Base-by-base conservation (phyloP, 2,329 filamentous ascomycete genomes). In the Chaetothyriales sp. region DNA sequence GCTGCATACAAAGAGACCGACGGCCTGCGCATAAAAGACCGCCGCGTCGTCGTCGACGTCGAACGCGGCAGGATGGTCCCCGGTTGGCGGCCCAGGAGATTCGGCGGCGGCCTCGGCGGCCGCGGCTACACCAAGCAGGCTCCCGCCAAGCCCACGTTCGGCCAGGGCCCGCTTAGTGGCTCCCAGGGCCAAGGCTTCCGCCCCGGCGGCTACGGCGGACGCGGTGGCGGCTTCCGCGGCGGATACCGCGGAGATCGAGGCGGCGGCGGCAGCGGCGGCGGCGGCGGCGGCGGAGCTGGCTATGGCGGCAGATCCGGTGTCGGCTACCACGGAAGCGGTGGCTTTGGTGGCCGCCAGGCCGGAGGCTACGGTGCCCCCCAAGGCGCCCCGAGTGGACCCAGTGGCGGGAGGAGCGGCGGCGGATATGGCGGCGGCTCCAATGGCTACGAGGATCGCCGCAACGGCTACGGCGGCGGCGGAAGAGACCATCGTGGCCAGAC, bases 1-100 rank as follows among this genome's bases (percentile, higher is more conserved):
- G 92, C 89, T 76, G 92, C 92, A 70, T 82, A 95, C 75, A 94
- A 85, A 65, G 80, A 83, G 64, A 82, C 78, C 59, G 89, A 97
- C 77, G 87, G 87, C 59, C 85, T 95, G 64, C 83, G 84, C 61
- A 95, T 98, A 72, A 94, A 89, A 67, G 89, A 94, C 66, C 82
- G 90, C 64, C 82, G 85, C 62, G 86, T 97, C 64, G 81, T 95
- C 65, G 89, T 97, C 63, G 92, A 98, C 66, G 90, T 97, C 55
- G 92, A 98, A 71, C 83, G 92, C 64, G 92, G 92, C 60, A 85
- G 92, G 61, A 97, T 92, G 29, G 88, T 95, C 43, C 86, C 86
- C 64, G 88, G 85, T 47, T 98, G 92, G 92, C 85, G 86, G 64
- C 92, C 92, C 56, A 83, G 86, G 60, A 84, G 92, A 58, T 84